A percentile compares a stretch with the other conserved stretches of the same genome.
These are phyloP conservation scores for Auricularia sp. DNA, from an alignment of 768 basidiomycete genomes.

Conservation along the genomic window DNA sequence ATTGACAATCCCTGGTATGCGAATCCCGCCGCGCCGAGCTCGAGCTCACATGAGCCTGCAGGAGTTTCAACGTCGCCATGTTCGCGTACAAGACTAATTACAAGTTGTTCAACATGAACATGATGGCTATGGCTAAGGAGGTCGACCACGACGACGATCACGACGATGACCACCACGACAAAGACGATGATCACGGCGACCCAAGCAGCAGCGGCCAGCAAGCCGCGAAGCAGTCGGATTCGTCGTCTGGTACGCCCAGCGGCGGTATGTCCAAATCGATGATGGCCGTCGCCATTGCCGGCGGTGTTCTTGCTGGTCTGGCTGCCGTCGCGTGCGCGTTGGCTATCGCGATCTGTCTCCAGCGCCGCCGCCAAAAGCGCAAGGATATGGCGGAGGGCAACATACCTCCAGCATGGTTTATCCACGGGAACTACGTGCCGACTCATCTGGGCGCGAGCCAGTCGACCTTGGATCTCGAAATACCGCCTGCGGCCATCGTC, in stretches of 20 bases:
- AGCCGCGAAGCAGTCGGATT: not conserved
- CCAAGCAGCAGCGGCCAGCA: not conserved
- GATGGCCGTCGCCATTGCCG: not conserved
- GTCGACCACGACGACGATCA: not conserved
- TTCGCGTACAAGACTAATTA: not conserved
- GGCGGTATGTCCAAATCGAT: not conserved
- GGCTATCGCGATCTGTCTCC: not conserved
- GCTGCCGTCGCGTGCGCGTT: not conserved
- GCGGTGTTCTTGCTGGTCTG: not conserved
- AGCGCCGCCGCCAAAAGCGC: not conserved
- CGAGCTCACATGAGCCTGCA: no score
- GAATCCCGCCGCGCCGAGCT: no score
- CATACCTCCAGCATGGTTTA: not conserved
- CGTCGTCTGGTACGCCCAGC: not conserved
- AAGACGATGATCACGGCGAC: not conserved
- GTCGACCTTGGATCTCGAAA: not conserved
- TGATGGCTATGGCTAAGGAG: not conserved
- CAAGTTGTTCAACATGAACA: not conserved
- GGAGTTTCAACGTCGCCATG: no score
- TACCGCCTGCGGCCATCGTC: not conserved
- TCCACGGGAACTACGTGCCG: not conserved
- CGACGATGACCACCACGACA: not conserved
- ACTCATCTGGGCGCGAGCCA: not conserved
- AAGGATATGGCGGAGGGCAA: no score
- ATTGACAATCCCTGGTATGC: no score